Evolutionary conservation across 164 flowering plant species (phyloP).

Genomic region (Umbellularia californica): DNA sequence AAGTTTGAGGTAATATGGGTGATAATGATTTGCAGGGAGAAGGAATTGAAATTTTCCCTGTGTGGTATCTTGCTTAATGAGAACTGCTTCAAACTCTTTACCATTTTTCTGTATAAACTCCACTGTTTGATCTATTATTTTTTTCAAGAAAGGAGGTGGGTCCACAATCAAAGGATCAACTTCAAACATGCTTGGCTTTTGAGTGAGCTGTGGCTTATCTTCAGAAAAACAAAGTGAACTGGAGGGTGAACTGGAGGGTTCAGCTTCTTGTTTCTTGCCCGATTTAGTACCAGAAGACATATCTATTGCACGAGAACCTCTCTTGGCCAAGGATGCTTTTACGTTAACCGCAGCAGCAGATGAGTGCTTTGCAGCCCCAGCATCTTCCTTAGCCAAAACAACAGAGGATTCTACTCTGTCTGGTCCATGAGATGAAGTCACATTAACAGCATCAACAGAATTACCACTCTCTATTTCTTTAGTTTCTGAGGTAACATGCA

Average conservation of each 20-base stretch:
- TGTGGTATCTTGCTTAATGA: constrained; percentile 65
- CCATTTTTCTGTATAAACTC: constrained; percentile 80
- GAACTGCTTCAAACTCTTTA: constrained; percentile 72
- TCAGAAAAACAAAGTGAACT: constrained; percentile 16
- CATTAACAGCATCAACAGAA: constrained; percentile 16
- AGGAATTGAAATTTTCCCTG: constrained; percentile 81
- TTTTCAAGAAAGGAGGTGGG: constrained; percentile 73
- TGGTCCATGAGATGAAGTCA: constrained; percentile 16
- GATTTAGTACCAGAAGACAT: constrained; percentile 24
- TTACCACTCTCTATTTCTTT: constrained; percentile 19
- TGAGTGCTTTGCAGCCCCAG: constrained; percentile 17
- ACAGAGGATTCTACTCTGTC: constrained; percentile 17
- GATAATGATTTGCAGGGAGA: constrained; percentile 58
- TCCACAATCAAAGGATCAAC: constrained; percentile 25
- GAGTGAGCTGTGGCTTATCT: constrained; percentile 30
- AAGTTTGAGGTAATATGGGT: constrained; percentile 65
- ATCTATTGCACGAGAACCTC: constrained; percentile 19
- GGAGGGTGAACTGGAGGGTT: constrained; percentile 2
- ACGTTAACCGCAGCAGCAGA: constrained; percentile 30
- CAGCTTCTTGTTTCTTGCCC: constrained; percentile 32
- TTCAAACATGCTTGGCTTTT: constrained; percentile 24
- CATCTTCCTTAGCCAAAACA: constrained; percentile 23
- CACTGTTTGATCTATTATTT: constrained; percentile 64
- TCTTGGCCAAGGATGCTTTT: constrained; percentile 31
- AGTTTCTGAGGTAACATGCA: constrained; percentile 24